Base-by-base conservation (phyloP, 768 basidiomycete species). In the Lentinula edodes region DNA sequence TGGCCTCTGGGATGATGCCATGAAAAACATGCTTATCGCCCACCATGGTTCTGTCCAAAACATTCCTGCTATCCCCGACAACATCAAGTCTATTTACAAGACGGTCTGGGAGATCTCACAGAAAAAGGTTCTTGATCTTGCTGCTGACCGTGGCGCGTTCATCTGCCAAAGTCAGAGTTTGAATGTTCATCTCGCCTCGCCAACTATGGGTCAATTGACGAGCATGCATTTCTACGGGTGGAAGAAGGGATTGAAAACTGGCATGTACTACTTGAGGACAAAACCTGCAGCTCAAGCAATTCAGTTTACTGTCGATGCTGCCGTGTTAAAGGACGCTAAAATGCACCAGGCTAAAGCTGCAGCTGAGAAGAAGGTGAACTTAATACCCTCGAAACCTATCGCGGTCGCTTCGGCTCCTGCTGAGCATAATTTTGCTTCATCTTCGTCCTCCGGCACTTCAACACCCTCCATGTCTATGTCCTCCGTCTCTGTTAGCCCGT, bases 71-170 rank as follows among this genome's bases (percentile, higher is more conserved):
- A 93, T 98, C 66, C 95, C 96, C 1, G 88, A 87, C 61, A 86
- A 97, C 66, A 82, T 95, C 76, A 98, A 97, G 77, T 91, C 92
- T 0, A 95, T 99, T 78, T 99, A 99, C 86, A 98, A 98, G 81
- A 99, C 96, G n/a, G 96, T 98, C 53, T 99, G 96, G 96, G 96
- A 99, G 79, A 95, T 99, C 74, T 89, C 86, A 50, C 96, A 98
- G 80, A 98, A 98, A 91, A 95, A 93, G 72, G 87, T 99, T 65
- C 88, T 99, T 62, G 97, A 99, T 77, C 83, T 99, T 67, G 90
- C 97, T 57, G 97, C 97, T n/a, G 97, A 99, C 73, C 94, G 97
- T 63, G 96, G 95, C 42, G 94, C 97, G 1, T 99, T 88, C 79
- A 97, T 98, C 75, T 96, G 94, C 76, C 96, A 99, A 75, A 89